Evolutionary conservation across 2,329 filamentous ascomycete genomes (phyloP), one percentile per base, ranked within the genome.

Genomic region (Microdochium trichocladiopsis): DNA sequence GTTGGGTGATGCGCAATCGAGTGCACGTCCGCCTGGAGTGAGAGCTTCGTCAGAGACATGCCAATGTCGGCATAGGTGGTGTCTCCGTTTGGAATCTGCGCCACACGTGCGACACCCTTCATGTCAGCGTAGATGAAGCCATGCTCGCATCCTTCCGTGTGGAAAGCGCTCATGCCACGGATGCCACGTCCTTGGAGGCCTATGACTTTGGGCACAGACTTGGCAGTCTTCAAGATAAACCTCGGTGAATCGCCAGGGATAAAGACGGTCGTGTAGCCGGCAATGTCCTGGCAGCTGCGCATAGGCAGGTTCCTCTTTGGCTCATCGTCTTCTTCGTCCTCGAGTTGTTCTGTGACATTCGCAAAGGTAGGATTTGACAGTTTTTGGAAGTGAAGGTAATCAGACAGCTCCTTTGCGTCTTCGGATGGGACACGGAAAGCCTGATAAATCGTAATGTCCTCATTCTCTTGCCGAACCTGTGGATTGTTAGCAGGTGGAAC

Each of bases 361-460:
- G 89, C 86, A 47, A 92, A 70, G 25, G 79, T 75, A 16, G 84
- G 74, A 59, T 93, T 91, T 1, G 82, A 69, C 1, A 88, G 70
- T 67, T 96, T 96, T 52, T 86, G 76, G 68, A 95, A 96, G 51
- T 84, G 81, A 11, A 96, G 72, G 8, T 77, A 79, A 23, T 73
- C 70, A 1, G 78, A 72, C 58, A 86, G 77, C 5, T 75, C 68
- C 25, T 70, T 58, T 8, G 63, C 60, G n/a, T 61, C 65, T 52
- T 66, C 66, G 25, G 62, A 64, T 37, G 64, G 70, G 55, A 72
- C 72, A 43, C 81, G 77, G 59, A 90, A 87, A 1, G 93, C 91
- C 64, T 94, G 84, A 65, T 97, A 99, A 47, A 97, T 79, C 11
- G 87, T 87, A 31, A 97, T 72, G 63, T 97, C 92, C 57, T 96